Percentiles rank a stretch among this genome's conserved stretches.
Conservation (phyloP, 2,329 filamentous ascomycete genomes). For the Pseudophaeomoniella oleicola region DNA sequence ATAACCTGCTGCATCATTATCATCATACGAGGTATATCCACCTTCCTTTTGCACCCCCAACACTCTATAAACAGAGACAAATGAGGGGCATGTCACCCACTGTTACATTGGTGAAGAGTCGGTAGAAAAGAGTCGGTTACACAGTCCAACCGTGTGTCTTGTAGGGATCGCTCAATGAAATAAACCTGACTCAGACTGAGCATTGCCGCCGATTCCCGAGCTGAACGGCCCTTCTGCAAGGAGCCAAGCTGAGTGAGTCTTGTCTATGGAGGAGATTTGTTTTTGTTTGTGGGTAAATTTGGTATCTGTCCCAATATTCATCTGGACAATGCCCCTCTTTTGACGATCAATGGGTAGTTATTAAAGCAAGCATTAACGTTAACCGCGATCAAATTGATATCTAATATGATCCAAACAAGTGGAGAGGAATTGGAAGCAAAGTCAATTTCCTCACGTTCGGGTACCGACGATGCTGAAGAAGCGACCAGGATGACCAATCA, state of each 20-base stretch:
- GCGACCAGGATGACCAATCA: not conserved
- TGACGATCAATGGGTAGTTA: no score
- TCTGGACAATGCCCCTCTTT: no score
- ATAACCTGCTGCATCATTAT: no score
- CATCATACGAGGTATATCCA: no score
- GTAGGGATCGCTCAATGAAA: not conserved
- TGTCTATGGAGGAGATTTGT: no score
- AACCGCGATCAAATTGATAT: not conserved
- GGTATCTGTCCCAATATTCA: not conserved
- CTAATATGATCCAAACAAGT: not conserved
- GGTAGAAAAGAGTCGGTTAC: not conserved
- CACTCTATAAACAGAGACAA: not conserved
- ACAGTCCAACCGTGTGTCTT: not conserved
- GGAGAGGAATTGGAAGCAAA: not conserved
- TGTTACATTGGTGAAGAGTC: not conserved
- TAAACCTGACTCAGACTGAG: no score
- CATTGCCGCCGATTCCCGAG: no score
- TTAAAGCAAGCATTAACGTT: no score
- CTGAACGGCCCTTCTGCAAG: no score
- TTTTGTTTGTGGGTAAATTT: not conserved
- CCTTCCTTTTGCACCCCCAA: not conserved
- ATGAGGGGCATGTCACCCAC: not conserved
- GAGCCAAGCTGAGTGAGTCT: no score
- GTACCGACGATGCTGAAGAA: not conserved
- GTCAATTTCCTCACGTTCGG: not conserved